Base-by-base conservation (phyloP, 2,329 filamentous ascomycete genomes). In the Pseudogymnoascus sp. region DNA sequence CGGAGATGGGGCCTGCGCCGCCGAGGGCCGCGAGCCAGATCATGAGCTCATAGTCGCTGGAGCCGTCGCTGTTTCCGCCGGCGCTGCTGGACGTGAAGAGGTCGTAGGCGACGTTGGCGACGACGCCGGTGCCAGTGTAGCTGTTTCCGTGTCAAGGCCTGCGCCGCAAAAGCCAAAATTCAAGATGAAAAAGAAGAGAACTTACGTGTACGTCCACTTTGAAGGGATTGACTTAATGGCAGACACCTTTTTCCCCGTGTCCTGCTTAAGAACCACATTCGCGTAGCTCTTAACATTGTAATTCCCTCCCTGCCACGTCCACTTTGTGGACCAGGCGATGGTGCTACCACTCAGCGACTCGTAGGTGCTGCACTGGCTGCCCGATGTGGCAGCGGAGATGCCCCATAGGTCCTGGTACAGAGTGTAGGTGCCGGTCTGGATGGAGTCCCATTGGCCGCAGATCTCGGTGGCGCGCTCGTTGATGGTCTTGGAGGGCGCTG, bases 11-110 rank as follows among this genome's bases (percentile, higher is more conserved):
- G 4, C 83, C 83, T 1, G 82, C 83, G 61, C 81, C 80, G 26
- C 81, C 83, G 51, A 85, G 73, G 31, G 81, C 82, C 3, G 75
- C 79, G 26, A 84, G 75, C 85, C 86, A 88, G 67, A 88, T 79
- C 85, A 88, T 88, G 68, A 88, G 77, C 73, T 88, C 86, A 70
- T 83, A 86, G 68, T 83, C 76, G n/a, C 78, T 71, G 45, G 76
- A 78, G 31, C 74, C 73, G 1, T 81, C 77, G 12, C 47, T 54
- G 47, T 54, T 54, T 7, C 47, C 47, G n/a, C 26, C 26, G 16
- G 76, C 76, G 45, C 80, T 77, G 29, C 73, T 70, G 6, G 76
- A 75, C 14, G 83, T 84, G 75, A 87, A 87, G 61, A 87, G 73
- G 71, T 87, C 84, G 69, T 85, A 87, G 12, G 83, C 77, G 14